These are phyloP conservation scores for Pseudogymnoascus sp. DNA, from an alignment of 2,329 filamentous ascomycete species.

Conservation along the genomic window DNA sequence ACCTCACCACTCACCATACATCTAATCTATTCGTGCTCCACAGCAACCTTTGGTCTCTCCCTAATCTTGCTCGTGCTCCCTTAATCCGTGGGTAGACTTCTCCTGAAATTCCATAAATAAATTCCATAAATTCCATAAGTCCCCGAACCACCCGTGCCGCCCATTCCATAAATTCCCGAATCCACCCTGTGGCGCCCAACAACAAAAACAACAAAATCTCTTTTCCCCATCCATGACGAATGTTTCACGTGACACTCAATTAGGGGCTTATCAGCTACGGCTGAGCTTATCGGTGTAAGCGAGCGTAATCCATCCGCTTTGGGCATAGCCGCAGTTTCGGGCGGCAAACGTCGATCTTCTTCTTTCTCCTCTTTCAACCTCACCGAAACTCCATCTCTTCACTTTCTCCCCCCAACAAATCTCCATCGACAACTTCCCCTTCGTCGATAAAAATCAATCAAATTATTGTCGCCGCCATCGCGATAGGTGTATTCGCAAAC, in stretches of 20 bases:
- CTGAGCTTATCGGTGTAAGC: neutral
- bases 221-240: neutral
- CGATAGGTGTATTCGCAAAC: neutral
- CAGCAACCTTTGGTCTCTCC: neutral
- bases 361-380: constrained; percentile 4
- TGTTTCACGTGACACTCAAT: neutral
- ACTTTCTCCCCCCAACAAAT: neutral
- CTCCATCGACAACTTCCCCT: neutral
- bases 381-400: neutral
- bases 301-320: neutral
- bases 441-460: neutral
- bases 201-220: neutral
- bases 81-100: neutral
- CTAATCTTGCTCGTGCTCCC: neutral
- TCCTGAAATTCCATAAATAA: constrained; percentile 1
- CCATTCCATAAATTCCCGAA: neutral
- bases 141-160: neutral
- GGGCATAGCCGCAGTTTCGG: neutral
- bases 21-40: constrained; percentile 4
- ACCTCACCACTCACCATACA: neutral
- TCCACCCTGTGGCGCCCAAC: neutral
- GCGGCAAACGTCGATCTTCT: constrained; percentile 2
- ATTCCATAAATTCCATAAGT: neutral
- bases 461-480: neutral
- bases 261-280: neutral